These are phyloP conservation scores for Coriolopsis trogii DNA, from an alignment of 1,284 basidiomycete species.

Conservation along the genomic window DNA sequence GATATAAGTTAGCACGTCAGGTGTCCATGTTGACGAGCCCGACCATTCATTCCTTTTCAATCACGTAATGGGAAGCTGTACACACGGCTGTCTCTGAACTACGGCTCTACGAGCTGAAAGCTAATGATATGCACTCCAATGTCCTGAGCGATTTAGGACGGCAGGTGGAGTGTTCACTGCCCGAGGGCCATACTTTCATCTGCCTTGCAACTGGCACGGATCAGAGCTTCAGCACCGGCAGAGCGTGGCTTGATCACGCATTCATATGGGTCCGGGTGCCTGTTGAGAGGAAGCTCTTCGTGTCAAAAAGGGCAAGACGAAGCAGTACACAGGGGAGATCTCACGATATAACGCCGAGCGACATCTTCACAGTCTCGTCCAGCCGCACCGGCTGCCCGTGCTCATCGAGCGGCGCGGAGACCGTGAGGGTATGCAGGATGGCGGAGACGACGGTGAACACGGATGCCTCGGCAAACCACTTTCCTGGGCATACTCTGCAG, in stretches of 20 bases:
- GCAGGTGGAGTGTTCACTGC: no score
- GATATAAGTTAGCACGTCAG: no score
- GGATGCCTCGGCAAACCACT: conserved; percentile 7
- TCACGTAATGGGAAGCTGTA: no score
- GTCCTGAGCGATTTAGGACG: no score
- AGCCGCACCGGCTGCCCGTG: not conserved
- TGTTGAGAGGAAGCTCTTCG: conserved; percentile 29
- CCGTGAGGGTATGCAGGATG: conserved; percentile 10
- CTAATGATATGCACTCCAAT: no score
- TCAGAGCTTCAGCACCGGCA: conserved; percentile 51
- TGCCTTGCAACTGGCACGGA: conserved; percentile 33
- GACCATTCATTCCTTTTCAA: no score
- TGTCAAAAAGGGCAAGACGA: not conserved
- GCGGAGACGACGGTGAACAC: conserved; percentile 4
- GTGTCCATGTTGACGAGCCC: no score
- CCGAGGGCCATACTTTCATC: no score
- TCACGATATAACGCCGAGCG: not conserved
- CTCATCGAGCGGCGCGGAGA: conserved; percentile 3
- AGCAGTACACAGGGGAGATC: not conserved
- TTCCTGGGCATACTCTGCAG: conserved; percentile 16
- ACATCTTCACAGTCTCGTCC: not conserved
- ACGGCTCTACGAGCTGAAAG: no score
- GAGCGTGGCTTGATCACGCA: conserved; percentile 65
- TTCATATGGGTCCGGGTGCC: conserved; percentile 63
- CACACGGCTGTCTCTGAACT: no score